These are phyloP conservation scores for Cutaneotrichosporon arboriforme DNA, from an alignment of 1,284 basidiomycete species.

Conservation along the genomic window DNA sequence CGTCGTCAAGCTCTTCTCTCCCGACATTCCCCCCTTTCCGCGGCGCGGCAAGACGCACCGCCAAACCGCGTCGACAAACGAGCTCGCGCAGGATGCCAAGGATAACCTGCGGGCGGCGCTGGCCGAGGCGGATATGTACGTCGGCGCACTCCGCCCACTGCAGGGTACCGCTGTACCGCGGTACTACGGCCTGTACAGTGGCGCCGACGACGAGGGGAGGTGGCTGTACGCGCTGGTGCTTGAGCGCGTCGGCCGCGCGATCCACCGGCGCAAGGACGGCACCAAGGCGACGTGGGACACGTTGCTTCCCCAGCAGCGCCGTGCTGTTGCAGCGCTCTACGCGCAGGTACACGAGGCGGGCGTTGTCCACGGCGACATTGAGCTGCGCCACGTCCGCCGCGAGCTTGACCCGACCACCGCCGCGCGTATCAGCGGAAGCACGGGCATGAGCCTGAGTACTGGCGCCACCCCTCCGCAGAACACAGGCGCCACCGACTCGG, in stretches of 20 bases:
- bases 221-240: constrained; percentile 2
- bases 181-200: neutral
- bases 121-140: constrained; percentile 1
- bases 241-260: neutral
- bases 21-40: neutral
- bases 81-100: neutral
- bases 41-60: neutral
- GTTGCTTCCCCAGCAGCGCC: neutral
- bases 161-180: constrained; percentile 1
- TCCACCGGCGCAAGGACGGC: neutral
- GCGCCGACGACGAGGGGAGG: neutral
- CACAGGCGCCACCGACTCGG: no score
- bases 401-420: neutral
- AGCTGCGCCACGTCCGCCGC: neutral
- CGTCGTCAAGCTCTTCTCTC: constrained; percentile 4
- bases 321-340: neutral
- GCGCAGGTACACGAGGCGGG: neutral
- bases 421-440: no score
- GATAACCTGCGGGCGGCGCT: constrained; percentile 1
- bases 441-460: no score
- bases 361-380: constrained; percentile 1
- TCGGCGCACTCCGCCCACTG: neutral
- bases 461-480: no score
- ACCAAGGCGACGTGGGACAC: neutral
- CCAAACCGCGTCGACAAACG: neutral